Evolutionary conservation across 805 yeast species (phyloP).

Genomic region (Peterozyma xylosa): DNA sequence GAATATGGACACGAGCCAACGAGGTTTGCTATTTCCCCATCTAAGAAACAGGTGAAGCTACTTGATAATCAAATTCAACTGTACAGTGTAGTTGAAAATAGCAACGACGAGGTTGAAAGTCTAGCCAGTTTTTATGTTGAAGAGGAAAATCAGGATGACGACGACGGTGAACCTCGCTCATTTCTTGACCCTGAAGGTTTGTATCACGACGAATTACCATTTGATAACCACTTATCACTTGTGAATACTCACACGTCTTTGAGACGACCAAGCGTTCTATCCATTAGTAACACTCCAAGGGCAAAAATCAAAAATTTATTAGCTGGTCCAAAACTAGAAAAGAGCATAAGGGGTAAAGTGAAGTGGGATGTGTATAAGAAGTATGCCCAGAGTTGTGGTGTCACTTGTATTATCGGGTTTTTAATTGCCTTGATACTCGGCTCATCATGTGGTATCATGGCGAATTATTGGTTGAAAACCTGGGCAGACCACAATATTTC

Average conservation of each 20-base stretch:
- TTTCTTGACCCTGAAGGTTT: too few species aligned
- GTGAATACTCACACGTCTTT: constrained; percentile 17
- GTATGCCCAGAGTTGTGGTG: constrained; percentile 66
- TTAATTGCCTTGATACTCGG: constrained; percentile 43
- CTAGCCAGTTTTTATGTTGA: too few species aligned
- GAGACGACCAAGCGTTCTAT: constrained; percentile 54
- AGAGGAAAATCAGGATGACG: too few species aligned
- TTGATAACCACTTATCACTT: background rate
- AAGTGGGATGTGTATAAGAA: constrained; percentile 71
- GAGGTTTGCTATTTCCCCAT: constrained; percentile 9
- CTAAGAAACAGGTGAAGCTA: too few species aligned
- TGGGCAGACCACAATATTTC: constrained; percentile 79
- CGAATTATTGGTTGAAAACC: constrained; percentile 79
- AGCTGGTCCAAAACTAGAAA: background rate
- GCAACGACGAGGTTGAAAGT: too few species aligned
- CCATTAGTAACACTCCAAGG: background rate
- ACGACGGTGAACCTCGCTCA: too few species aligned
- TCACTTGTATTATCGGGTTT: constrained; percentile 33
- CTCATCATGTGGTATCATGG: constrained; percentile 46
- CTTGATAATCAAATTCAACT: too few species aligned
- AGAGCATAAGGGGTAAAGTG: constrained; percentile 58
- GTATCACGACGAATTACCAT: too few species aligned
- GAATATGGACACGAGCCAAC: constrained; percentile 30
- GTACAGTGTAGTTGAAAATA: too few species aligned
- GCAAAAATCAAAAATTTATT: background rate